A percentile compares a stretch with the other conserved stretches of the same genome.
Conservation (phyloP, 73 alveolate species). For the Tetrahymena borealis region DNA sequence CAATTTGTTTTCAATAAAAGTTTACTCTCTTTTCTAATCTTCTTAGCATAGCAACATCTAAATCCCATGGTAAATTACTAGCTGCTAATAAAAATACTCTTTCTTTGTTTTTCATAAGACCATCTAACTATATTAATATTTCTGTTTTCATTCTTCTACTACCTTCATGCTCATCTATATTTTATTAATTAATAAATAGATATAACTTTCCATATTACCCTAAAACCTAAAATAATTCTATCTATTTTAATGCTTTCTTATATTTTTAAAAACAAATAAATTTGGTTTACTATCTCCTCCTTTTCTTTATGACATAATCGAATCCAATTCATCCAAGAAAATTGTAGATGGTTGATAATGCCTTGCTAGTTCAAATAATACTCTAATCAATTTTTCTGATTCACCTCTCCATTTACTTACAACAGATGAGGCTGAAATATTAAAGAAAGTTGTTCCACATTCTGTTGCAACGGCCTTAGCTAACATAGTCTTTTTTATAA, state of each 20-base stretch:
- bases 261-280: no score
- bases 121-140: constrained; percentile 93
- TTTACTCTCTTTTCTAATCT: constrained; percentile 91
- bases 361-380: constrained; percentile 96
- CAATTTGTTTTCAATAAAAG: no score
- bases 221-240: no score
- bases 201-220: no score
- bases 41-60: constrained; percentile 98
- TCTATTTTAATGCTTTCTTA: no score
- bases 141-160: constrained; percentile 99
- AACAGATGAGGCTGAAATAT: constrained; percentile 94
- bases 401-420: constrained; percentile 99
- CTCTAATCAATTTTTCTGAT: constrained; percentile 92
- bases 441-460: constrained; percentile 95
- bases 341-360: constrained; percentile 97
- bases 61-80: constrained; percentile 98
- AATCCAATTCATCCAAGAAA: constrained; percentile 97
- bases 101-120: constrained; percentile 82
- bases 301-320: constrained; percentile 88
- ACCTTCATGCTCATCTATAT: constrained; percentile 97
- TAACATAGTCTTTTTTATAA: constrained; percentile 70
- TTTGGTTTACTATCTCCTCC: constrained; percentile 19
- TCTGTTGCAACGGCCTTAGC: constrained; percentile 99
- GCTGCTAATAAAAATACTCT: constrained; percentile 98
- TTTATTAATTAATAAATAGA: no score